These are phyloP conservation scores for Oryza longistaminata DNA, from an alignment of 176 grass and related monocot species.

Conservation along the genomic window DNA sequence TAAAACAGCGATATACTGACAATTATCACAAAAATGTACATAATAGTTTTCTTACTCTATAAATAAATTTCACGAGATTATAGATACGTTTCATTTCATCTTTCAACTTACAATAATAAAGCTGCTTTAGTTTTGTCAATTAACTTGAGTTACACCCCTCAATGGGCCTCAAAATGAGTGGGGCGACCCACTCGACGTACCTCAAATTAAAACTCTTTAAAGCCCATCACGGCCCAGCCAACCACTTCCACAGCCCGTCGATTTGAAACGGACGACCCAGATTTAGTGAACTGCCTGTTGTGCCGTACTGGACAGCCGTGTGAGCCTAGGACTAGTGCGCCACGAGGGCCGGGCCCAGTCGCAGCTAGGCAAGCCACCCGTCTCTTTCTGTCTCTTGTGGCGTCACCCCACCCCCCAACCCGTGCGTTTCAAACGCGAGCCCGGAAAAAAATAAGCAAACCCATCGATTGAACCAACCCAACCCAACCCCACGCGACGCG, in stretches of 20 bases:
- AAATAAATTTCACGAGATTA: background rate
- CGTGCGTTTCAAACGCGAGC: conserved; percentile 55
- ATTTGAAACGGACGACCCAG: background rate
- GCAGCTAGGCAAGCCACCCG: conserved; percentile 39
- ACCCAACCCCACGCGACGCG: conserved; percentile 21
- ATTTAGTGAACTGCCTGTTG: background rate
- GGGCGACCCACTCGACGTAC: no score
- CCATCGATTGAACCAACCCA: conserved; percentile 18
- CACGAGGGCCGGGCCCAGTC: conserved; percentile 30
- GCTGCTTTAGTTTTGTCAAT: no score
- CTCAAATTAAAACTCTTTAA: no score
- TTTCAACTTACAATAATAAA: no score
- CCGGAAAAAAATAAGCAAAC: background rate
- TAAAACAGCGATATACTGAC: background rate
- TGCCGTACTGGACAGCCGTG: background rate
- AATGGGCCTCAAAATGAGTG: no score
- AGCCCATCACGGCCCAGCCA: background rate
- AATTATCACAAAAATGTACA: background rate
- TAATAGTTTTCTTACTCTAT: background rate
- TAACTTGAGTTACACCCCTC: no score
- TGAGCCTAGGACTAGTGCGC: background rate
- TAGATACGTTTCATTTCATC: background rate
- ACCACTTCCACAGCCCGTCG: background rate
- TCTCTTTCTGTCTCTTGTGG: conserved; percentile 28
- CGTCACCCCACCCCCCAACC: background rate